Conservation (phyloP, 2,329 filamentous ascomycete species). For the Catunica adiposa region DNA sequence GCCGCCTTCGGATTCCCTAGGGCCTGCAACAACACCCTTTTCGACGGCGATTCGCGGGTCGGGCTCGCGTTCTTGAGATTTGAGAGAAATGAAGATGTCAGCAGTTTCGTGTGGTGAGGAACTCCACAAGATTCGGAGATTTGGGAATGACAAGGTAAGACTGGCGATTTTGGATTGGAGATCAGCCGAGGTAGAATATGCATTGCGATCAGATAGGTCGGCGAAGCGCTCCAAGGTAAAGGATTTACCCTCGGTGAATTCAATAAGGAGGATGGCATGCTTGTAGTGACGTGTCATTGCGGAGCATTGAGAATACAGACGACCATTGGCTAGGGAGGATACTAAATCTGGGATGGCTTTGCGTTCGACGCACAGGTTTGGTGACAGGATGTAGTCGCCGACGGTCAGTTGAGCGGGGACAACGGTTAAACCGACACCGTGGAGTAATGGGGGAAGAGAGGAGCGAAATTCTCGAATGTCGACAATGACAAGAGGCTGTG, state of each 20-base stretch:
- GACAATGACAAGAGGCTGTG: conserved; percentile 80
- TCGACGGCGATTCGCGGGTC: conserved; percentile 77
- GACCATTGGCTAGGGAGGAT: conserved; percentile 77
- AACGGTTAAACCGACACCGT: conserved; percentile 73
- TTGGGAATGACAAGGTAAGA: conserved; percentile 79
- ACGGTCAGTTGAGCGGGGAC: conserved; percentile 94
- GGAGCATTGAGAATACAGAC: conserved; percentile 82
- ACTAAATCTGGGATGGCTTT: conserved; percentile 88
- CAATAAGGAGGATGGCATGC: conserved; percentile 78
- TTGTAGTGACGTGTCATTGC: conserved; percentile 91
- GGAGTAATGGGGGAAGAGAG: conserved; percentile 74
- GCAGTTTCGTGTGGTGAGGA: conserved; percentile 88
- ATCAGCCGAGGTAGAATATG: conserved; percentile 28
- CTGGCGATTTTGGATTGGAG: conserved; percentile 85
- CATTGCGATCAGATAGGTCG: conserved; percentile 23
- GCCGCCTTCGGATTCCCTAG: conserved; percentile 19
- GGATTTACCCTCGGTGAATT: conserved; percentile 93
- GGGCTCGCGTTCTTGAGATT: conserved; percentile 76
- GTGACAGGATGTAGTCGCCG: conserved; percentile 86
- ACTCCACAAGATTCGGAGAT: conserved; percentile 84
- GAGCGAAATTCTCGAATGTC: conserved; percentile 95
- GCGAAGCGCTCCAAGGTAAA: conserved; percentile 81
- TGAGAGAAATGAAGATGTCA: conserved; percentile 88
- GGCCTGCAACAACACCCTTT: conserved; percentile 50
- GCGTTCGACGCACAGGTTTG: conserved; percentile 80